These are phyloP conservation scores for Aphelidium insulamus DNA, from an alignment of 371 early-diverging fungal genomes.

Conservation along the genomic window DNA sequence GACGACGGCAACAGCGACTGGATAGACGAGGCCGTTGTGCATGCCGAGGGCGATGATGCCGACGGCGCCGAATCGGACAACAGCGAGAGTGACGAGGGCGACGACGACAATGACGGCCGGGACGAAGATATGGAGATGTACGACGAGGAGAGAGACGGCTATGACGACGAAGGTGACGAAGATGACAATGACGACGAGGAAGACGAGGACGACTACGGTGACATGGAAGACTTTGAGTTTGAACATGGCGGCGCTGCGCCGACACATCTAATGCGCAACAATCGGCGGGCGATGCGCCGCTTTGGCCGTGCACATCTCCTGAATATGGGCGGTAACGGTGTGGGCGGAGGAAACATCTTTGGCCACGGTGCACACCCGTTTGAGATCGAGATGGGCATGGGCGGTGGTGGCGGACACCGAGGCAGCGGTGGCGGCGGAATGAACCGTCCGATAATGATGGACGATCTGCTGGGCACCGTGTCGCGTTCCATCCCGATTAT, in stretches of 20 bases:
- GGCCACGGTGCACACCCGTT: too few relatives aligned
- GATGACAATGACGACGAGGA: conserved; percentile 8
- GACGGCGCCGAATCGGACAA: not conserved
- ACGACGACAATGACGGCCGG: conserved; percentile 4
- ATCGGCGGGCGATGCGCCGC: too few relatives aligned
- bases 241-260: too few relatives aligned
- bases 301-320: too few relatives aligned
- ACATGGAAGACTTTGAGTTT: conserved; percentile 2
- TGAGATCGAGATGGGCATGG: conserved; percentile 12
- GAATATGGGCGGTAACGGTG: too few relatives aligned
- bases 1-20: not conserved
- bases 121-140: conserved; percentile 6
- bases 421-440: conserved; percentile 26
- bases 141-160: conserved; percentile 2
- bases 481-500: too few relatives aligned
- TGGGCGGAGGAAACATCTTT: too few relatives aligned
- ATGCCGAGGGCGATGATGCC: conserved; percentile 1
- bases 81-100: not conserved
- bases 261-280: too few relatives aligned
- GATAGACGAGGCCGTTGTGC: not conserved
- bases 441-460: too few relatives aligned
- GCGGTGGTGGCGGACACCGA: conserved; percentile 14
- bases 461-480: too few relatives aligned
- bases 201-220: conserved; percentile 7
- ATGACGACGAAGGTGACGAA: not conserved